phyloP scores from a whole-genome alignment of 108 stramenopile genomes.

The Seminavis robusta region DNA sequence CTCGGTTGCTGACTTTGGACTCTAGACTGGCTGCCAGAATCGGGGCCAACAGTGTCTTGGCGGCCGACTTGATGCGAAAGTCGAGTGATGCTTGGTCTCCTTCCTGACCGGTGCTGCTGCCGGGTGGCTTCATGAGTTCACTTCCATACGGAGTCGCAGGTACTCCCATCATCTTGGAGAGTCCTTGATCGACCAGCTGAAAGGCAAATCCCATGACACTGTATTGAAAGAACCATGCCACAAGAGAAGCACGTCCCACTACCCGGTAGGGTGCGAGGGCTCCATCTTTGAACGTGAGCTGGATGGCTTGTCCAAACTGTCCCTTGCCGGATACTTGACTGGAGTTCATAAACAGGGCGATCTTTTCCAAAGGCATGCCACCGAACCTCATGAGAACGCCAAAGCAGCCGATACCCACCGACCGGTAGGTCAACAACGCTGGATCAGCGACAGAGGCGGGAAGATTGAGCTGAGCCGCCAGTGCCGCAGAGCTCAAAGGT shows the following conservation, averaged over 20 bases:
- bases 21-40: constrained; percentile 51
- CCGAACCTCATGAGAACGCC: constrained; percentile 59
- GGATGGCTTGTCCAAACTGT: constrained; percentile 47
- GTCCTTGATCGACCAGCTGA: constrained; percentile 53
- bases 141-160: constrained; percentile 54
- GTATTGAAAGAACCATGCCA: constrained; percentile 80
- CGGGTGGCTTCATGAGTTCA: constrained; percentile 56
- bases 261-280: constrained; percentile 60
- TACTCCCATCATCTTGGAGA: constrained; percentile 44
- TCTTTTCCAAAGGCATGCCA: constrained; percentile 81
- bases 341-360: constrained; percentile 76
- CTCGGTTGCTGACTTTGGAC: constrained; percentile 61
- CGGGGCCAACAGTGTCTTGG: constrained; percentile 45
- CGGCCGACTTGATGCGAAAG: constrained; percentile 11
- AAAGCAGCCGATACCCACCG: constrained; percentile 63
- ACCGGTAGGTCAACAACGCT: constrained; percentile 60
- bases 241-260: constrained; percentile 56
- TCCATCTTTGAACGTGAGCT: constrained; percentile 54
- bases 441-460: constrained; percentile 17
- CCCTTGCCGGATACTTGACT: constrained; percentile 56
- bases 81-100: neutral
- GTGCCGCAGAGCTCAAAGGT: too few relatives aligned
- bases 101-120: neutral
- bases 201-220: constrained; percentile 70
- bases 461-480: too few relatives aligned